Evolutionary conservation across 257 asterid genomes (phyloP).

Genomic region (Rhazya stricta): DNA sequence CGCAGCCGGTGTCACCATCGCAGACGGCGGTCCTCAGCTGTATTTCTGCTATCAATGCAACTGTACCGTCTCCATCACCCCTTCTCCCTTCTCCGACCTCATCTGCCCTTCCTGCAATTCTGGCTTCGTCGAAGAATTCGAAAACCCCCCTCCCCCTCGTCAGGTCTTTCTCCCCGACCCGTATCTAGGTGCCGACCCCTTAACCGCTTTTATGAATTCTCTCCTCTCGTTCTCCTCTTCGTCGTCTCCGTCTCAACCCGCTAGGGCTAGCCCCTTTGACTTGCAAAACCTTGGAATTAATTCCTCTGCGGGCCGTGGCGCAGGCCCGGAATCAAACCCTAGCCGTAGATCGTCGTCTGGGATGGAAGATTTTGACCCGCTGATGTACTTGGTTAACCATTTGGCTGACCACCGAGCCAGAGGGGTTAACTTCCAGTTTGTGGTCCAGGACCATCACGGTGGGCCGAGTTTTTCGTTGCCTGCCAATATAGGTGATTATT

Average conservation of each 20-base stretch:
- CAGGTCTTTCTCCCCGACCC: conserved; percentile 20
- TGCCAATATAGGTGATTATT: conserved; percentile 58
- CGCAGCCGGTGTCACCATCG: conserved; percentile 56
- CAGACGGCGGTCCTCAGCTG: conserved; percentile 48
- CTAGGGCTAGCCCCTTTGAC: conserved; percentile 4
- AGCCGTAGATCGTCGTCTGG: conserved; percentile 14
- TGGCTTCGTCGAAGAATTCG: conserved; percentile 62
- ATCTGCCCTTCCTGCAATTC: conserved; percentile 64
- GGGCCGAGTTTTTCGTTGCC: conserved; percentile 27
- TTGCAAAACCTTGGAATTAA: conserved; percentile 19
- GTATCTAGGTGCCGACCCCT: conserved; percentile 28
- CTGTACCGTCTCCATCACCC: conserved; percentile 46
- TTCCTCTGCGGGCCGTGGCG: conserved; percentile 2
- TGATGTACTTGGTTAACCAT: conserved; percentile 31
- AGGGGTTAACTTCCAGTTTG: conserved; percentile 55
- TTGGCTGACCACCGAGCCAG: conserved; percentile 50
- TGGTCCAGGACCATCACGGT: conserved; percentile 29
- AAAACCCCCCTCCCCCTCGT: conserved; percentile 37
- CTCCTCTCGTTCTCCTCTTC: conserved; percentile 29
- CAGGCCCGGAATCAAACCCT: conserved; percentile 20
- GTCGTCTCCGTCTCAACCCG: neutral
- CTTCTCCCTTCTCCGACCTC: conserved; percentile 46
- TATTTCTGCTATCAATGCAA: conserved; percentile 78
- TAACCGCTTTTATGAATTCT: conserved; percentile 33
- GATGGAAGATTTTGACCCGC: conserved; percentile 43